Evolutionary conservation across 1,284 basidiomycete genomes (phyloP).

Genomic region (Paramarasmius palmivorus): DNA sequence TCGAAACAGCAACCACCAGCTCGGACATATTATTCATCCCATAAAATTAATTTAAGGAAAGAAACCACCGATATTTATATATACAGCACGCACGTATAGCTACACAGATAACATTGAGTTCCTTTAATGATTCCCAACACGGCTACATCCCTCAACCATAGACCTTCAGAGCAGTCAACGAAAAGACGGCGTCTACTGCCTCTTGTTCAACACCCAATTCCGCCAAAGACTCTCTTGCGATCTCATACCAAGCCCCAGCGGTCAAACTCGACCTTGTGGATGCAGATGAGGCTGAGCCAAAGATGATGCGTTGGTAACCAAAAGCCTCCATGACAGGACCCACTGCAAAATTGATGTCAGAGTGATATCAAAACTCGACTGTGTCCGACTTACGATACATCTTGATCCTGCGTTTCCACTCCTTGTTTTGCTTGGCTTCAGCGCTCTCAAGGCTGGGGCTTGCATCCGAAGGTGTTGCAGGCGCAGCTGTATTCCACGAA

Average conservation of each 20-base stretch:
- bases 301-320: conserved; percentile 60
- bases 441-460: conserved; percentile 26
- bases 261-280: conserved; percentile 45
- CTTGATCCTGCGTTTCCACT: conserved; percentile 82
- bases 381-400: conserved; percentile 72
- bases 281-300: conserved; percentile 54
- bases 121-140: not conserved
- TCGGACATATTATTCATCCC: too few relatives aligned
- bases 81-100: not conserved
- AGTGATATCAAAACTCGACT: conserved; percentile 19
- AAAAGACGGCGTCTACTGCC: conserved; percentile 74
- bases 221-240: conserved; percentile 78
- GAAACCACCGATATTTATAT: not conserved
- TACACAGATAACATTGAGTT: conserved; percentile 7
- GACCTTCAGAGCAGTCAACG: conserved; percentile 62
- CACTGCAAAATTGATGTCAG: conserved; percentile 42
- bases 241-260: conserved; percentile 77
- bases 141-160: conserved; percentile 40
- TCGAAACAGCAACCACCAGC: too few relatives aligned
- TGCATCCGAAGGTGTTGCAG: conserved; percentile 47
- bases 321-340: conserved; percentile 75
- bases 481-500: conserved; percentile 65
- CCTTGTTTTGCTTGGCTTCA: conserved; percentile 59
- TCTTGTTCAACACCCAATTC: conserved; percentile 82
- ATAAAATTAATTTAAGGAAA: not conserved